Evolutionary conservation across 768 basidiomycete species (phyloP), one percentile per base, ranked within the genome.

Genomic region (Lyophyllum shimeji): DNA sequence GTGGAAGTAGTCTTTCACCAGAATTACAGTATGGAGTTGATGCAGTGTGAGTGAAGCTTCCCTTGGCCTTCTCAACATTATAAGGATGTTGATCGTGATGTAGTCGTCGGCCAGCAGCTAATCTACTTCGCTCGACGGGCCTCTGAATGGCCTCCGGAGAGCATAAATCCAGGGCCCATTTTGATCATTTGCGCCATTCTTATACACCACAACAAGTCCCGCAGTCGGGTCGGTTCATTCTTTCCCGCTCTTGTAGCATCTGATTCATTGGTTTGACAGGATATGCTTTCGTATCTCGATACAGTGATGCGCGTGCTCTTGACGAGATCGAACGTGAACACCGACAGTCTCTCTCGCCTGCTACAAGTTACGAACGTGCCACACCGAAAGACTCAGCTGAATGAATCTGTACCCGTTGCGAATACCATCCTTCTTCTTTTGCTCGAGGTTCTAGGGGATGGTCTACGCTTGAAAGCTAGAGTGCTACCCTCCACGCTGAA

Each of bases 81-180:
- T 5, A 20, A 37, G 54, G 17, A 44, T 55, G 24, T 67, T 45
- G 29, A 31, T 55, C 33, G 45, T 43, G 1, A 20, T 45, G 13
- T 62, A 92, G 89, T 81, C 65, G 69, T 81, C 45, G 85, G 84
- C 6, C 74, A 80, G 40, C 79, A 81, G 42, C 71, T 89, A 12
- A 76, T 74, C 1, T 72, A 71, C 25, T 63, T 87, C 48, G 78
- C 82, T 43, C 80, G 86, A 6, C 81, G 83, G 29, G 74, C 80
- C n/a, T 76, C 82, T 1, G 87, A 90, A 50, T 77, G 77, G 63
- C 65, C 76, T 37, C 68, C 77, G 18, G 75, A 74, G 12, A 63
- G 60, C 2, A 74, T 84, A 52, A 81, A 90, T 63, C 76, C 84
- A 3, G 82, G 83, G 8, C 76, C 86, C 3, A 63, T 90, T 9